Evolutionary conservation across 441 rosid genomes (phyloP).

Genomic region (Croton setiger): DNA sequence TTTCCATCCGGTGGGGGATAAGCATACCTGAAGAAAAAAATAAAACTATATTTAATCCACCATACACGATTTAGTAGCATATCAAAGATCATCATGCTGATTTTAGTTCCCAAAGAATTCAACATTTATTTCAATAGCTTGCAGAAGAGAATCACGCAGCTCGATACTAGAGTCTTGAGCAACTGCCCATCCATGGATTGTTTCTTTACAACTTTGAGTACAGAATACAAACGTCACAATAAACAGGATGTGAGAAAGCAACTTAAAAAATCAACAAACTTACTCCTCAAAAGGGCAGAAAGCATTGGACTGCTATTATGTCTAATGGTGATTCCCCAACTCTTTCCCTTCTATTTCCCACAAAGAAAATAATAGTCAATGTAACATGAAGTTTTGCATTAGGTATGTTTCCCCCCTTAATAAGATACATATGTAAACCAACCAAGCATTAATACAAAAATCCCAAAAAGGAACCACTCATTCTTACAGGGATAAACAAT

Average conservation of each 20-base stretch:
- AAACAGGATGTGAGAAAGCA: background rate
- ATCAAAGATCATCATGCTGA: background rate
- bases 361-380: background rate
- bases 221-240: background rate
- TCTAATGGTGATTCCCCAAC: background rate
- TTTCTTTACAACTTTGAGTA: background rate
- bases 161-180: background rate
- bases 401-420: background rate
- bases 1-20: slow-evolving; percentile 98
- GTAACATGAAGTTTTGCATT: background rate
- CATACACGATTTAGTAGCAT: background rate
- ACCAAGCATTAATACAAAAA: background rate
- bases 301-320: no score
- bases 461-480: background rate
- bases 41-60: slow-evolving; percentile 6
- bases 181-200: background rate
- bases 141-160: background rate
- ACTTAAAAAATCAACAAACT: background rate
- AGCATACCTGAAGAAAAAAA: slow-evolving; percentile 67
- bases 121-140: background rate
- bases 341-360: slow-evolving; percentile 7
- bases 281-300: background rate
- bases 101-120: background rate
- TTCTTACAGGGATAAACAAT: background rate
- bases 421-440: background rate